A percentile compares a stretch with the other conserved stretches of the same genome.
Conservation (phyloP, 495 filamentous ascomycete species). For the Cryomyces antarcticus region DNA sequence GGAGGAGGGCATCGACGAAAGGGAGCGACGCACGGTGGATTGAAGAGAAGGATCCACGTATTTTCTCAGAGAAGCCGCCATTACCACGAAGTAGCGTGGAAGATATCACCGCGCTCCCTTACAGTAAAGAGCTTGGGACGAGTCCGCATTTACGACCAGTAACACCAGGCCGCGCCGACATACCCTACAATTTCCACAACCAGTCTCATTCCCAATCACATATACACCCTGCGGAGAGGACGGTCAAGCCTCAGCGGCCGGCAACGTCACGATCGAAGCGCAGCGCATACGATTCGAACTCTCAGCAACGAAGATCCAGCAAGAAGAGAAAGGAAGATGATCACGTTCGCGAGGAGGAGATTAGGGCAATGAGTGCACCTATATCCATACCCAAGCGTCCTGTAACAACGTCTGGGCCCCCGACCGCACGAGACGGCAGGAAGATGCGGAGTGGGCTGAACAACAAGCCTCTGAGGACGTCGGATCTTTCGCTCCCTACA, state of each 20-base stretch:
- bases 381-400: slow-evolving; percentile 43
- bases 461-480: slow-evolving; percentile 40
- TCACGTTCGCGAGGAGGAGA: slow-evolving; percentile 61
- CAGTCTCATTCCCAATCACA: slow-evolving; percentile 24
- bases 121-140: slow-evolving; percentile 8
- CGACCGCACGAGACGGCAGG: slow-evolving; percentile 42
- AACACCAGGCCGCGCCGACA: slow-evolving; percentile 17
- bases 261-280: slow-evolving; percentile 46
- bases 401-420: slow-evolving; percentile 30
- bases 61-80: slow-evolving; percentile 1
- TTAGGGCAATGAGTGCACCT: slow-evolving; percentile 58
- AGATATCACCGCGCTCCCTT: slow-evolving; percentile 22
- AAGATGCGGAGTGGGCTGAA: slow-evolving; percentile 36
- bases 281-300: slow-evolving; percentile 29
- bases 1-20: neutral
- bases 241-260: slow-evolving; percentile 23
- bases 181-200: slow-evolving; percentile 28
- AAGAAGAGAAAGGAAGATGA: slow-evolving; percentile 70
- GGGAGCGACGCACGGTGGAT: neutral
- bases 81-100: slow-evolving; percentile 10
- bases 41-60: neutral
- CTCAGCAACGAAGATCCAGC: slow-evolving; percentile 50
- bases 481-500: slow-evolving; percentile 52
- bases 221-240: slow-evolving; percentile 23
- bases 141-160: slow-evolving; percentile 21